A percentile compares a stretch with the other conserved stretches of the same genome.
These are phyloP conservation scores for Bimuria novae-zelandiae DNA, from an alignment of 2,329 filamentous ascomycete species.

Conservation along the genomic window DNA sequence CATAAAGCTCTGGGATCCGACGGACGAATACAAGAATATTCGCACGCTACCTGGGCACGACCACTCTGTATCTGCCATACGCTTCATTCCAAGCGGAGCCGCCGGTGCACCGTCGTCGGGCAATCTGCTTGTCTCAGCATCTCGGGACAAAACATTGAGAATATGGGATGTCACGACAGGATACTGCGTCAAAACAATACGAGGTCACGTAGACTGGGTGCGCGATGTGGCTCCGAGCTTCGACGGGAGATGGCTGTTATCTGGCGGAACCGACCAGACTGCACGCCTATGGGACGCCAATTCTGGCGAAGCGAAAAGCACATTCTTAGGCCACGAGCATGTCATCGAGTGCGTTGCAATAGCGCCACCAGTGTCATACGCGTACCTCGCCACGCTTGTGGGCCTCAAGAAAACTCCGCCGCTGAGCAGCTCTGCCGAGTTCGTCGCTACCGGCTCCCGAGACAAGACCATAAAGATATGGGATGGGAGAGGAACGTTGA, in stretches of 20 bases:
- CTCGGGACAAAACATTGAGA: constrained; percentile 79
- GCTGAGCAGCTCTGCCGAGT: constrained; percentile 76
- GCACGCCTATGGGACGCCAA: constrained; percentile 84
- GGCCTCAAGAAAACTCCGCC: constrained; percentile 83
- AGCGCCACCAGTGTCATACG: constrained; percentile 78
- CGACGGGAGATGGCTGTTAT: constrained; percentile 82
- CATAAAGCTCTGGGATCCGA: constrained; percentile 93
- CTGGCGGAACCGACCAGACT: constrained; percentile 80
- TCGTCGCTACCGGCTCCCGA: constrained; percentile 83
- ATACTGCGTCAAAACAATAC: constrained; percentile 88
- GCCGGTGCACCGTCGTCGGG: constrained; percentile 77
- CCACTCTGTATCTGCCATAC: constrained; percentile 85
- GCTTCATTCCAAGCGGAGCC: constrained; percentile 84
- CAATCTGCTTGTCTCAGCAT: constrained; percentile 84
- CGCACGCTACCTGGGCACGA: constrained; percentile 89
- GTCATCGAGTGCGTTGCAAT: constrained; percentile 84
- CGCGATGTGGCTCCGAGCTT: constrained; percentile 80
- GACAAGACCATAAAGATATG: constrained; percentile 92
- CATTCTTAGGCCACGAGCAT: constrained; percentile 85
- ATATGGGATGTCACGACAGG: constrained; percentile 95
- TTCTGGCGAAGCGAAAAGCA: constrained; percentile 74
- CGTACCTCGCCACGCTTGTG: constrained; percentile 75
- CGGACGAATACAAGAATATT: constrained; percentile 93
- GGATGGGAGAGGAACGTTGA: constrained; percentile 81
- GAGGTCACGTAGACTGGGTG: constrained; percentile 89